Evolutionary conservation across 805 yeast species (phyloP), one percentile per base, ranked within the genome.

Genomic region (Ogataea ganodermae): DNA sequence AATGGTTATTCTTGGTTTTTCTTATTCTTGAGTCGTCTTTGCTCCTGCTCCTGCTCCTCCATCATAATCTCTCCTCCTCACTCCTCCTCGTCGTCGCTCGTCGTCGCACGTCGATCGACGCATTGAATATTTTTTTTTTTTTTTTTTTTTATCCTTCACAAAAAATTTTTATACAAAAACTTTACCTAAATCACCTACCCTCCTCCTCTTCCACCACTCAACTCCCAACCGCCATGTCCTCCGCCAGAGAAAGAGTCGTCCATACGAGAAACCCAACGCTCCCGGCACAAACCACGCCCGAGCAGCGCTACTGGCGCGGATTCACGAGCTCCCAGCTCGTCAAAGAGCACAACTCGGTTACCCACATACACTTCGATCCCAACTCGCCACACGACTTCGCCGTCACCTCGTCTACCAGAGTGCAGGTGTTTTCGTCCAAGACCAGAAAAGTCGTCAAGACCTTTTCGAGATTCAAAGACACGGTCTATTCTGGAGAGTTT

Each of bases 281-380:
- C 42, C 95, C 96, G 2, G 82, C 87, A 9, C 86, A 83, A 60
- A 84, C 91, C 1, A 89, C 96, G 0, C 92, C 97, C 1, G 98
- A 92, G 56, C 96, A 90, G 61, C 77, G 95, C 57, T 92, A 87
- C 70, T 94, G 98, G 98, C 76, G 95, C 58, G 87, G 89, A 6
- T 91, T 84, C 65, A 69, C 74, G 43, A 85, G 82, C 55, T 92
- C 98, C 2, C 92, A 92, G 63, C 74, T 94, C 31, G 89, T 91
- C 22, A 92, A 94, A 66, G 98, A 94, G 66, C 92, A 88, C 69
- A 90, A 88, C 67, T 89, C 97, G 33, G 89, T 94, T 35, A 83
- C 87, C 28, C 95, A 89, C 63, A 83, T 94, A 46, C 78, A 84
- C 53, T 94, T 94, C 75, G 90, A 87, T 63, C 97, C 97, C 1